Percentiles rank a stretch among this genome's conserved stretches.
phyloP scores from a whole-genome alignment of 1,139 yeast genomes.

The Yamadazyma triangularis region DNA sequence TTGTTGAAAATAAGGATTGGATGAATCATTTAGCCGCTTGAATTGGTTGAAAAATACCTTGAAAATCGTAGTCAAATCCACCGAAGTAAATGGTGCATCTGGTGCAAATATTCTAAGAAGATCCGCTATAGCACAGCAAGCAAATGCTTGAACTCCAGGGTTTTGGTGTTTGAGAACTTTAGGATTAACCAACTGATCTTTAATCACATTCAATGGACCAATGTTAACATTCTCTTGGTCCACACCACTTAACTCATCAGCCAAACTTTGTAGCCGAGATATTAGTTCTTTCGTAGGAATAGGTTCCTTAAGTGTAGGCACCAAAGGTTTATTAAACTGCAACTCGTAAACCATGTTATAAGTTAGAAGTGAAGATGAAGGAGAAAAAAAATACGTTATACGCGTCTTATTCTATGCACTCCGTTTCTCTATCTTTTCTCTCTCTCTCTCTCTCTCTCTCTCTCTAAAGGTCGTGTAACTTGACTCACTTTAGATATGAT shows the following conservation, averaged over 20 bases:
- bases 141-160: slow-evolving; percentile 64
- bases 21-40: slow-evolving; percentile 50
- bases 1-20: slow-evolving; percentile 63
- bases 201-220: slow-evolving; percentile 38
- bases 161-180: slow-evolving; percentile 62
- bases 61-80: slow-evolving; percentile 60
- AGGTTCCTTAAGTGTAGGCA: slow-evolving; percentile 51
- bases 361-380: too few species aligned
- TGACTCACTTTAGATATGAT: too few species aligned
- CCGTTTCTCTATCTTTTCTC: too few species aligned
- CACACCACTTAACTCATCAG: slow-evolving; percentile 56
- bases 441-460: too few species aligned
- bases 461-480: too few species aligned
- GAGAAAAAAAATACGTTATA: too few species aligned
- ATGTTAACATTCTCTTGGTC: slow-evolving; percentile 59
- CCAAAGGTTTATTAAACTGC: slow-evolving; percentile 38
- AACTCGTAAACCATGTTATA: too few species aligned
- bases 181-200: slow-evolving; percentile 51
- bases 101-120: slow-evolving; percentile 80
- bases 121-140: slow-evolving; percentile 75
- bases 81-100: slow-evolving; percentile 78
- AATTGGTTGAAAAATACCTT: slow-evolving; percentile 61
- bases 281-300: slow-evolving; percentile 59
- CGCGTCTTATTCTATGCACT: too few species aligned
- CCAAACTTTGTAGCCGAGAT: slow-evolving; percentile 38